These are phyloP conservation scores for Lophiostoma macrostomum DNA, from an alignment of 495 filamentous ascomycete species.

Conservation along the genomic window DNA sequence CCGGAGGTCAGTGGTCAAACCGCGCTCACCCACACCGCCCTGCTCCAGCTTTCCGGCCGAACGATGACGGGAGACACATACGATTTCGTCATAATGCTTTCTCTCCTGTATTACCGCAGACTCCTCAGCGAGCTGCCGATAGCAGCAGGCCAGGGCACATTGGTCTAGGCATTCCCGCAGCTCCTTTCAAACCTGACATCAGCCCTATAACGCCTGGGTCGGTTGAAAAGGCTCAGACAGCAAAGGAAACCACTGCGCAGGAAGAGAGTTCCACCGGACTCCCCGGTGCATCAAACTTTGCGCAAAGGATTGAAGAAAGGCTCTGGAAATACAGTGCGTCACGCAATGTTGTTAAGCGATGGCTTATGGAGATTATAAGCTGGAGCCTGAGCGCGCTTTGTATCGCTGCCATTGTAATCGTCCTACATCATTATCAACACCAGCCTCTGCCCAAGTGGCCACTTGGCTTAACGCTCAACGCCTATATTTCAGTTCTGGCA, in stretches of 20 bases:
- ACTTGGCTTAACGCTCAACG: conserved; percentile 9
- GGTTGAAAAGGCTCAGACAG: background rate
- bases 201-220: background rate
- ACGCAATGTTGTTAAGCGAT: conserved; percentile 14
- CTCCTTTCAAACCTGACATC: conserved; percentile 1
- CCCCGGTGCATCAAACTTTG: conserved; percentile 8
- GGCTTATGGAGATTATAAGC: conserved; percentile 25
- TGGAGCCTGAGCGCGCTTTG: conserved; percentile 20
- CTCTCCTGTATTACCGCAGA: conserved; percentile 1
- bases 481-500: conserved; percentile 8
- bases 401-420: conserved; percentile 17
- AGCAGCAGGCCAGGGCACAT: background rate
- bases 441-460: conserved; percentile 6
- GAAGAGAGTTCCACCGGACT: background rate
- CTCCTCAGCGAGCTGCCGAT: background rate
- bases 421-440: conserved; percentile 6
- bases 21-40: conserved; percentile 3
- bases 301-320: conserved; percentile 17
- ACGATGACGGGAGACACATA: conserved; percentile 6
- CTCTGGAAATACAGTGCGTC: conserved; percentile 22
- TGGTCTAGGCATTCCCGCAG: conserved; percentile 6
- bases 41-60: background rate
- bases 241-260: background rate
- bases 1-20: background rate
- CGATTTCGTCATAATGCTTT: conserved; percentile 12